Conservation (phyloP, 2,329 filamentous ascomycete genomes). For the Diaporthe capsici region DNA sequence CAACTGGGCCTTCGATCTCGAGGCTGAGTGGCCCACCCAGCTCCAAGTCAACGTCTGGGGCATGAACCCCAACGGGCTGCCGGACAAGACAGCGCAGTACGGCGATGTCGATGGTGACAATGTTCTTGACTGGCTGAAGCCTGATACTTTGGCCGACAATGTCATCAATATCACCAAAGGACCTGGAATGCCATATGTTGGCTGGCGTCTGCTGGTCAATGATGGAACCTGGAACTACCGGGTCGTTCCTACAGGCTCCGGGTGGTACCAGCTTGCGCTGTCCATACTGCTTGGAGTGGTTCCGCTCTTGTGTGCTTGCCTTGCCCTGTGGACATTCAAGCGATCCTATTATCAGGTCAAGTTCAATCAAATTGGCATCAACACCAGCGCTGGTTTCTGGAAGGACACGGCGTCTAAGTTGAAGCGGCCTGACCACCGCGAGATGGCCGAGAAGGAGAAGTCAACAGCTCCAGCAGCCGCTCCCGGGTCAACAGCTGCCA, state of each 20-base stretch:
- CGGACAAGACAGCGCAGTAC: constrained; percentile 70
- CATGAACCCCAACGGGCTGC: constrained; percentile 73
- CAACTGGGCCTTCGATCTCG: constrained; percentile 71
- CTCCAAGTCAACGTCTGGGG: constrained; percentile 78
- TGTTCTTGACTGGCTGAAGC: constrained; percentile 73
- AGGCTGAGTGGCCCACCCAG: constrained; percentile 74
- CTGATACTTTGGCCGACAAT: constrained; percentile 66
- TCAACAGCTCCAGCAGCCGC: constrained; percentile 50
- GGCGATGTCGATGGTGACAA: constrained; percentile 73
- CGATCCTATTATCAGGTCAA: constrained; percentile 67
- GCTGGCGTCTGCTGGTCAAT: constrained; percentile 67
- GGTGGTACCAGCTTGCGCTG: constrained; percentile 64
- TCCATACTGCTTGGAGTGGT: constrained; percentile 67
- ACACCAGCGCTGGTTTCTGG: constrained; percentile 47
- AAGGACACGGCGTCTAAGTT: constrained; percentile 43
- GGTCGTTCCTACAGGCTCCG: constrained; percentile 67
- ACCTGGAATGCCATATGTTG: constrained; percentile 66
- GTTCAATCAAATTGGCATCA: constrained; percentile 70
- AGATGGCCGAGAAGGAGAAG: constrained; percentile 21
- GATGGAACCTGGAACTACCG: constrained; percentile 67
- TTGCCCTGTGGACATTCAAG: constrained; percentile 69
- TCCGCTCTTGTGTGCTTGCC: constrained; percentile 63
- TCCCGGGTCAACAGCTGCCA: constrained; percentile 37
- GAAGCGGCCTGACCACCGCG: constrained; percentile 38
- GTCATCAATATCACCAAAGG: constrained; percentile 69